Evolutionary conservation across 2,329 filamentous ascomycete genomes (phyloP).

Genomic region (Plectosphaerella sp.): DNA sequence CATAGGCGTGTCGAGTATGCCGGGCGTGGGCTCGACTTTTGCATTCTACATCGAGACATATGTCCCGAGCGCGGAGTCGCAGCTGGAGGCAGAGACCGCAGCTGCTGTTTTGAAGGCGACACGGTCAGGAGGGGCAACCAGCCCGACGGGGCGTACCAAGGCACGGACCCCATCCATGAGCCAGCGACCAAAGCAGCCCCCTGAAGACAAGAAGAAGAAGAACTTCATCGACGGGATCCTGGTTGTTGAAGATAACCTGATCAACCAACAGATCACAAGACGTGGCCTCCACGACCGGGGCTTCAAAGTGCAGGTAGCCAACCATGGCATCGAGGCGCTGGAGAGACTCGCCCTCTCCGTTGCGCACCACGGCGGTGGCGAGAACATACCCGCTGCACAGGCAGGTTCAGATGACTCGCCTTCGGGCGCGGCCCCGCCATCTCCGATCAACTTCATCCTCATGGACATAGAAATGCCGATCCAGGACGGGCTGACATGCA

Average conservation of each 20-base stretch:
- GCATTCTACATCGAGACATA: slow-evolving; percentile 67
- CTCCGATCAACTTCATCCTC: slow-evolving; percentile 50
- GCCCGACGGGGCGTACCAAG: not conserved
- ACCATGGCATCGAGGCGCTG: slow-evolving; percentile 52
- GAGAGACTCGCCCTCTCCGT: slow-evolving; percentile 35
- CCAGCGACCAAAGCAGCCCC: not conserved
- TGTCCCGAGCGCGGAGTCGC: slow-evolving; percentile 32
- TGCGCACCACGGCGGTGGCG: slow-evolving; percentile 8
- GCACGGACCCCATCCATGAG: not conserved
- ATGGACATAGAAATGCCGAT: slow-evolving; percentile 79
- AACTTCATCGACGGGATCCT: slow-evolving; percentile 37
- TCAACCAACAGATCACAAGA: slow-evolving; percentile 54
- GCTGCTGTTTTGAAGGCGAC: slow-evolving; percentile 19
- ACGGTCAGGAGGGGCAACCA: not conserved
- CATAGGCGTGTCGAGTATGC: slow-evolving; percentile 67
- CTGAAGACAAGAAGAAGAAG: slow-evolving; percentile 4
- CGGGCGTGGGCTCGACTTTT: slow-evolving; percentile 69
- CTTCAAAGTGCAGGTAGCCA: slow-evolving; percentile 48
- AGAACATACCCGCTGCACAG: slow-evolving; percentile 2
- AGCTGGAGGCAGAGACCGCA: slow-evolving; percentile 33
- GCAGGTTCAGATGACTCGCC: not conserved
- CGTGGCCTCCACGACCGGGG: slow-evolving; percentile 46
- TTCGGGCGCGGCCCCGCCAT: slow-evolving; percentile 6
- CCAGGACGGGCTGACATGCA: slow-evolving; percentile 66
- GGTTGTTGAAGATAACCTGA: slow-evolving; percentile 57